phyloP scores from a whole-genome alignment of 2,329 filamentous ascomycete genomes.

The Arthrobotrys sphaeroides region DNA sequence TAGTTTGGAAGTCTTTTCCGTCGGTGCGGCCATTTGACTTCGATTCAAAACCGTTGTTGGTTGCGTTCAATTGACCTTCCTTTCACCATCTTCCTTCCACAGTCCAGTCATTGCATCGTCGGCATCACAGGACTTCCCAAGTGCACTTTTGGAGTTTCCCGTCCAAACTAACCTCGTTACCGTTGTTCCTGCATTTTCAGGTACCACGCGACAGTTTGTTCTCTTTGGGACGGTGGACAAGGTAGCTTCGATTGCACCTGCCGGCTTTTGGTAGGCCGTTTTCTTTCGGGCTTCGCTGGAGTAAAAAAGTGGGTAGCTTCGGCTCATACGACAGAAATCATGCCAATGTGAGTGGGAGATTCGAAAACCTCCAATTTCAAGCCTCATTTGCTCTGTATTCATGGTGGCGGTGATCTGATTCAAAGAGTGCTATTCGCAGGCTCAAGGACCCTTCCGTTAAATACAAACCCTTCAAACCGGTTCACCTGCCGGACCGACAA shows the following conservation, averaged over 20 bases:
- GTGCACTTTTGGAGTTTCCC: slow-evolving; percentile 20
- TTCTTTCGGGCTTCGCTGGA: slow-evolving; percentile 2
- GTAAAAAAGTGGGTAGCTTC: slow-evolving; percentile 27
- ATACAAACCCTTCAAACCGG: slow-evolving; percentile 75
- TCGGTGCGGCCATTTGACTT: neutral
- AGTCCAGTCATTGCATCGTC: neutral
- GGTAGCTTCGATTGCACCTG: slow-evolving; percentile 21
- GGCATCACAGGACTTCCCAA: neutral
- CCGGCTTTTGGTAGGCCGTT: slow-evolving; percentile 29
- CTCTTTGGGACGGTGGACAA: neutral
- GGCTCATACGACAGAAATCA: slow-evolving; percentile 20
- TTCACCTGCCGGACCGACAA: slow-evolving; percentile 76
- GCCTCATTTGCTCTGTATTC: neutral
- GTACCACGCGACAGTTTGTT: neutral
- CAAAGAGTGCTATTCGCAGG: slow-evolving; percentile 61
- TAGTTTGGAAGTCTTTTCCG: neutral
- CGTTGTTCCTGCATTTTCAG: slow-evolving; percentile 21
- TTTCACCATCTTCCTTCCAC: neutral
- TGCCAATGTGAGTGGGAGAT: slow-evolving; percentile 36
- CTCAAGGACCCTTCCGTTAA: slow-evolving; percentile 80
- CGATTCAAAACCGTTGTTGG: neutral
- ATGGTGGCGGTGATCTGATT: neutral
- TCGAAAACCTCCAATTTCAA: neutral
- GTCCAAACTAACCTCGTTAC: neutral
- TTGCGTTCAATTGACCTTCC: neutral